Percentiles rank a stretch among this genome's conserved stretches.
phyloP scores from a whole-genome alignment of 177 flowering plant genomes.

The Vitis hybrid region DNA sequence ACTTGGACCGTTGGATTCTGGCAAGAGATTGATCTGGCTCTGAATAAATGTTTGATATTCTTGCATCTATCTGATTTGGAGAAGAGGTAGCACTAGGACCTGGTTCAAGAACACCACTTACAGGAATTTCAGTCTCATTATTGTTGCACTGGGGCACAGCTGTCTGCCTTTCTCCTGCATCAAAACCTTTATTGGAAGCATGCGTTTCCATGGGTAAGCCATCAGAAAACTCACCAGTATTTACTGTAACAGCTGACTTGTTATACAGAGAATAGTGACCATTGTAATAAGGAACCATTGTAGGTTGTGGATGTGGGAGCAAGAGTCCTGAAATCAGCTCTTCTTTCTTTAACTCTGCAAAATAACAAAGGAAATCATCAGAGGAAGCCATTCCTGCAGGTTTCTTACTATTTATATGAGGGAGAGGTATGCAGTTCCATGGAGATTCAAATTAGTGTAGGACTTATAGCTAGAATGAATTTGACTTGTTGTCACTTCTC shows the following conservation, averaged over 20 bases:
- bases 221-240: conserved; percentile 25
- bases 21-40: conserved; percentile 48
- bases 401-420: neutral
- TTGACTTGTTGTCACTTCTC: no score
- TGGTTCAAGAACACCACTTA: conserved; percentile 15
- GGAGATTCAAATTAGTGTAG: no score
- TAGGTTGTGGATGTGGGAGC: conserved; percentile 37
- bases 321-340: conserved; percentile 64
- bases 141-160: conserved; percentile 13
- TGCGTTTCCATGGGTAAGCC: conserved; percentile 20
- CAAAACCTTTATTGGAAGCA: conserved; percentile 26
- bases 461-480: no score
- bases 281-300: conserved; percentile 24
- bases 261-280: conserved; percentile 20
- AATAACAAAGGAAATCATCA: conserved; percentile 6
- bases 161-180: conserved; percentile 21
- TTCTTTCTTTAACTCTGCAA: conserved; percentile 65
- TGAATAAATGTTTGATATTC: conserved; percentile 14
- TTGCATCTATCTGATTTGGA: conserved; percentile 26
- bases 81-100: conserved; percentile 38
- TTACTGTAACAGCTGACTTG: conserved; percentile 22
- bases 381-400: neutral
- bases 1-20: conserved; percentile 72
- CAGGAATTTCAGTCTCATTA: conserved; percentile 8
- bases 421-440: neutral